phyloP scores from a whole-genome alignment of 2,329 filamentous ascomycete species.

The Ceratocystis harringtonii region DNA sequence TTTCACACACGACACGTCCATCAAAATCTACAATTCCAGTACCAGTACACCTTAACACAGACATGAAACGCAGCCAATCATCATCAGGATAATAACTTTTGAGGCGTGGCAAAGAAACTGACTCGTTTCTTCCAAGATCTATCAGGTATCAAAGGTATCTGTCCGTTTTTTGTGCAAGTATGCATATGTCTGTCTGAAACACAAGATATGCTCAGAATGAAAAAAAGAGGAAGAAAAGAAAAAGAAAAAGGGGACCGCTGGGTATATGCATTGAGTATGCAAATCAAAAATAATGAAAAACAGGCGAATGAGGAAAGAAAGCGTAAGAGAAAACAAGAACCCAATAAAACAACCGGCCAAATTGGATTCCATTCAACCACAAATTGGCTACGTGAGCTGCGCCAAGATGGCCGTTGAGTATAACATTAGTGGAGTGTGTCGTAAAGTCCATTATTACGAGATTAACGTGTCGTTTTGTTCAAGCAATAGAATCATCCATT shows the following conservation, averaged over 20 bases:
- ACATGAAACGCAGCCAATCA: neutral
- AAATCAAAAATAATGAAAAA: neutral
- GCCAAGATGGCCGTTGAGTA: neutral
- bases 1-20: neutral
- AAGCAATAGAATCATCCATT: constrained; percentile 40
- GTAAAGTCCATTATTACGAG: constrained; percentile 1
- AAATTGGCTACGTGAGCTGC: neutral
- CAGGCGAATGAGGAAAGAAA: neutral
- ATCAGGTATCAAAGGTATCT: constrained; percentile 1
- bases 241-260: neutral
- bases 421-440: constrained; percentile 1
- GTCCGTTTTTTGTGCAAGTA: neutral
- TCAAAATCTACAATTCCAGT: neutral
- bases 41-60: neutral
- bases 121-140: neutral
- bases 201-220: neutral
- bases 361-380: neutral
- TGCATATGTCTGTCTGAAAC: neutral
- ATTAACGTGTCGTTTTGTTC: neutral
- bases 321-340: neutral
- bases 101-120: neutral
- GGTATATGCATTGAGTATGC: constrained; percentile 12
- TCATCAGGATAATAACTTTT: neutral
- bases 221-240: neutral
- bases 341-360: neutral